Evolutionary conservation across 1,284 basidiomycete species (phyloP).

Genomic region (Entoloma clypeatum): DNA sequence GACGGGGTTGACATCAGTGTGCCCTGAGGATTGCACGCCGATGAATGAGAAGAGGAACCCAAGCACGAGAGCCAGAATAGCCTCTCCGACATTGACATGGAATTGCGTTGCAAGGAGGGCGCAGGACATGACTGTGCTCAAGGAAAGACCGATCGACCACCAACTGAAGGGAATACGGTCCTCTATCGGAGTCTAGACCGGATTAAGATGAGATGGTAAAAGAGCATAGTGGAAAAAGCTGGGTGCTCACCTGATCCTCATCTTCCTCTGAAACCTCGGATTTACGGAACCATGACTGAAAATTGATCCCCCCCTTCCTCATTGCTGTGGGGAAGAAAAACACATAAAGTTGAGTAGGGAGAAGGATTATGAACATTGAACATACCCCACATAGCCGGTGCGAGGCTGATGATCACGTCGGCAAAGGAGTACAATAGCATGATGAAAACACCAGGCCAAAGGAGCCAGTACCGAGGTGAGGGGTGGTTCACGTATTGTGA

Average conservation of each 20-base stretch:
- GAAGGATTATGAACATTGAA: constrained; percentile 1
- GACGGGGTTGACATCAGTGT: constrained; percentile 59
- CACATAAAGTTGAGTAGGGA: not conserved
- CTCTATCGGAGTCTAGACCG: constrained; percentile 41
- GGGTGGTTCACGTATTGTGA: constrained; percentile 38
- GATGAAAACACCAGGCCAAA: constrained; percentile 65
- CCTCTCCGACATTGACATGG: constrained; percentile 56
- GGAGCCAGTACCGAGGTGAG: constrained; percentile 65
- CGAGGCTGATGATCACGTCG: constrained; percentile 39
- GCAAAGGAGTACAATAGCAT: constrained; percentile 49
- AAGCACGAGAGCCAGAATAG: constrained; percentile 51
- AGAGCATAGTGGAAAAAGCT: no score
- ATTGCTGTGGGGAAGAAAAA: constrained; percentile 16
- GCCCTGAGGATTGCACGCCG: constrained; percentile 58
- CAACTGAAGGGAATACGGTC: constrained; percentile 56
- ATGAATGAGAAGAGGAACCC: constrained; percentile 71
- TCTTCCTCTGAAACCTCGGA: constrained; percentile 34
- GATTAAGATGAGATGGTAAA: no score
- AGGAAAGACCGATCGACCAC: constrained; percentile 50
- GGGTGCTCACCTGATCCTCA: constrained; percentile 35
- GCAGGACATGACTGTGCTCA: constrained; percentile 50
- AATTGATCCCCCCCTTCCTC: constrained; percentile 21
- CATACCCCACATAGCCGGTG: constrained; percentile 30
- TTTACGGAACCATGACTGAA: constrained; percentile 27
- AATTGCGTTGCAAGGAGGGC: constrained; percentile 55